These are phyloP conservation scores for Blastocrithidia nonstop DNA, from an alignment of 208 protist genomes.

Conservation along the genomic window DNA sequence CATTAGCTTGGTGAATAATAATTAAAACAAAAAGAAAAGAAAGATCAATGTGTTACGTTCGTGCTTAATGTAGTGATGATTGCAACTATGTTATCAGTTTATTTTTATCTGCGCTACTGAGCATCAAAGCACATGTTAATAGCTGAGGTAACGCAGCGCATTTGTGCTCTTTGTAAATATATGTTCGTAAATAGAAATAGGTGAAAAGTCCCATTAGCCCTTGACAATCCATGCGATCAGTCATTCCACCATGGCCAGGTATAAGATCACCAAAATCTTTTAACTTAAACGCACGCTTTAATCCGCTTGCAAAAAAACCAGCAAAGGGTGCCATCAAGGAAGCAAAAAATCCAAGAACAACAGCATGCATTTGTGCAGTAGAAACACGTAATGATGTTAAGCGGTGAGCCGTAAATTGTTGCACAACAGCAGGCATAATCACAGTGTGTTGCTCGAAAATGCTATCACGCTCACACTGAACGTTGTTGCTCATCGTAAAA, in stretches of 20 bases:
- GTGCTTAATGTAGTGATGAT: too few species aligned
- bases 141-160: constrained; percentile 29
- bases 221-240: constrained; percentile 97
- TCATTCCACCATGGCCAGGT: constrained; percentile 96
- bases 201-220: constrained; percentile 92
- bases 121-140: constrained; percentile 28
- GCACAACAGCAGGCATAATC: constrained; percentile 32
- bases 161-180: constrained; percentile 36
- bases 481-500: constrained; percentile 30
- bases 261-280: constrained; percentile 97
- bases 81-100: too few species aligned
- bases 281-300: constrained; percentile 95
- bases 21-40: too few species aligned
- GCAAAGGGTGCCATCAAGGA: constrained; percentile 96
- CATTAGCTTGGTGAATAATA: too few species aligned
- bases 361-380: constrained; percentile 83
- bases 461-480: constrained; percentile 39
- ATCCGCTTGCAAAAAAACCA: constrained; percentile 95
- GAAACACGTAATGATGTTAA: constrained; percentile 35
- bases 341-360: constrained; percentile 92
- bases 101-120: too few species aligned
- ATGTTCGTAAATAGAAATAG: constrained; percentile 69
- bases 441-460: constrained; percentile 61
- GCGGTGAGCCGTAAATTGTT: constrained; percentile 21
- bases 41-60: too few species aligned